phyloP scores from a whole-genome alignment of 768 basidiomycete genomes.

The Obba rivulosa region DNA sequence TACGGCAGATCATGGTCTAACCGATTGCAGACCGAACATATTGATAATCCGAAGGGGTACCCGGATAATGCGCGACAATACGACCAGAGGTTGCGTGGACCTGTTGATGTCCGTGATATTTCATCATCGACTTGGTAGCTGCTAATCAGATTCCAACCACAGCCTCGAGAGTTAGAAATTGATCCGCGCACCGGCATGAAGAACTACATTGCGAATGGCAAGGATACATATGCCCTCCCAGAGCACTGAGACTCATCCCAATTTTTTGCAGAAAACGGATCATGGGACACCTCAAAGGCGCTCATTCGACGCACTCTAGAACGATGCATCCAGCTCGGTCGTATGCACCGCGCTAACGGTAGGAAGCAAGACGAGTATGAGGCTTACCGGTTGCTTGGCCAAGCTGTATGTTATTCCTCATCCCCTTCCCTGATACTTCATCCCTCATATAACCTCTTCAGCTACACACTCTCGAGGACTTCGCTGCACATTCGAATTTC shows the following conservation, averaged over 20 bases:
- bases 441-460: slow-evolving; percentile 18
- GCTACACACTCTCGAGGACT: slow-evolving; percentile 84
- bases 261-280: slow-evolving; percentile 44
- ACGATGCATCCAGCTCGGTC: slow-evolving; percentile 73
- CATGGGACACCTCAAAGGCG: slow-evolving; percentile 87
- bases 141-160: not conserved
- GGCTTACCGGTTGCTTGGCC: slow-evolving; percentile 76
- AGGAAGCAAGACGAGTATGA: slow-evolving; percentile 70
- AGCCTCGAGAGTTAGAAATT: slow-evolving; percentile 80
- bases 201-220: slow-evolving; percentile 87
- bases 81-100: slow-evolving; percentile 71
- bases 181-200: slow-evolving; percentile 90
- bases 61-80: slow-evolving; percentile 80
- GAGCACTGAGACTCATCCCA: not conserved
- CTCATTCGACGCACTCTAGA: slow-evolving; percentile 70
- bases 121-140: not conserved
- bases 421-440: not conserved
- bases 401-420: slow-evolving; percentile 38
- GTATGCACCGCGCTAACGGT: slow-evolving; percentile 52
- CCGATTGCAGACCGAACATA: slow-evolving; percentile 65
- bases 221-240: not conserved
- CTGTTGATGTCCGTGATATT: slow-evolving; percentile 59
- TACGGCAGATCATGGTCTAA: not conserved
- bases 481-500: slow-evolving; percentile 86
- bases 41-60: slow-evolving; percentile 91